Conservation (phyloP, 1,139 yeast genomes). For the Protomyces lactucae-debilis region DNA sequence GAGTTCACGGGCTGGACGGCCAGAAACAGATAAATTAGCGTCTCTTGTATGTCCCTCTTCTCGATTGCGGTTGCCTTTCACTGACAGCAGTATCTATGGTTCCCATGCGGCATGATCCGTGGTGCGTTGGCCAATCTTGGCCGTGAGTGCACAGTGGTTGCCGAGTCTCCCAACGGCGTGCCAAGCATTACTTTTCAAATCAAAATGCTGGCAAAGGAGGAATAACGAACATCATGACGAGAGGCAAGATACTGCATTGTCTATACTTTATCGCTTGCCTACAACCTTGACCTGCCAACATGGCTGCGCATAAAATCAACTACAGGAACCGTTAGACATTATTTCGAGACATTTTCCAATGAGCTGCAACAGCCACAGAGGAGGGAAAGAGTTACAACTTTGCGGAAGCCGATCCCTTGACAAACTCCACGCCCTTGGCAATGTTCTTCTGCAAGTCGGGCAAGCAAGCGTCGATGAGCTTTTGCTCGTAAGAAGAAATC, state of each 20-base stretch:
- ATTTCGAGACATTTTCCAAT: neutral
- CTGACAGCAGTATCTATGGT: constrained; percentile 51
- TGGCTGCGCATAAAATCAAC: neutral
- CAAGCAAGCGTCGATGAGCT: constrained; percentile 51
- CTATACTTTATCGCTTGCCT: too few species aligned
- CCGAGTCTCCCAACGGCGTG: constrained; percentile 38
- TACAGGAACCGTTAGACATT: neutral
- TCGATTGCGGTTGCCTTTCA: neutral
- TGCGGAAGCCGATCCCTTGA: constrained; percentile 13
- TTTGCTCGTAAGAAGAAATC: constrained; percentile 77
- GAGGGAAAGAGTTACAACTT: constrained; percentile 23
- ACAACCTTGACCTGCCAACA: too few species aligned
- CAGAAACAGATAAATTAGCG: neutral
- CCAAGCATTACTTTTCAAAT: constrained; percentile 71
- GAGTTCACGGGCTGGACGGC: constrained; percentile 48
- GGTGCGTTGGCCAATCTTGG: constrained; percentile 75
- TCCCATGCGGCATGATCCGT: constrained; percentile 77
- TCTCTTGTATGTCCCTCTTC: neutral
- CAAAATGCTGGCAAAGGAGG: constrained; percentile 45
- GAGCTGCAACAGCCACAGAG: neutral
- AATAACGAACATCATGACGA: neutral
- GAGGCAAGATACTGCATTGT: neutral
- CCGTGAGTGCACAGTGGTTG: constrained; percentile 16
- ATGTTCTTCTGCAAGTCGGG: constrained; percentile 53
- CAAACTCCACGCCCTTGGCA: constrained; percentile 52